Evolutionary conservation across 495 filamentous ascomycete species (phyloP).

Genomic region (Hyaloscypha finlandica): DNA sequence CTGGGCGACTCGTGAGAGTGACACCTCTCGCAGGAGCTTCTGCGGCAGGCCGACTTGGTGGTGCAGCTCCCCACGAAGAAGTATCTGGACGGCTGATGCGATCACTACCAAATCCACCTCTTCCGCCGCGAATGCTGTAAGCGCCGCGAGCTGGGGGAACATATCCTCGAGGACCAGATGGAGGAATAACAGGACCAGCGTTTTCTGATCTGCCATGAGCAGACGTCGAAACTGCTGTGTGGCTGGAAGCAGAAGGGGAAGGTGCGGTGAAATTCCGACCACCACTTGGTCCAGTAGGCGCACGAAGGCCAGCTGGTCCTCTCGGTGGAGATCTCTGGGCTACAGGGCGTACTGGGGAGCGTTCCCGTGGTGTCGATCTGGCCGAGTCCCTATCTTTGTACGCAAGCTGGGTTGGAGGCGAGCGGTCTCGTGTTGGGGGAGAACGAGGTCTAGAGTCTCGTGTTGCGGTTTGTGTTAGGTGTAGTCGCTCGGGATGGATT

Average conservation of each 20-base stretch:
- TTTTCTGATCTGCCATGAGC: constrained; percentile 25
- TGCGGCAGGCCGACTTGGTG: constrained; percentile 16
- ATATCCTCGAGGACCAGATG: constrained; percentile 33
- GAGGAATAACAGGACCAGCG: constrained; percentile 20
- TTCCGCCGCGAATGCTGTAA: constrained; percentile 15
- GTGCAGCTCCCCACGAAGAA: constrained; percentile 20
- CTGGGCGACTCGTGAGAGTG: constrained; percentile 14
- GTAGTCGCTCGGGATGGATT: constrained; percentile 23
- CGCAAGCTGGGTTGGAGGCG: constrained; percentile 14
- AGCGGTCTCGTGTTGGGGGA: constrained; percentile 27
- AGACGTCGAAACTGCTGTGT: constrained; percentile 9
- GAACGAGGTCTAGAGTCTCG: constrained; percentile 28
- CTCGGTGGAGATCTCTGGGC: constrained; percentile 32
- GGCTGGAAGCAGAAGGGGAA: not conserved
- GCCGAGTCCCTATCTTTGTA: constrained; percentile 26
- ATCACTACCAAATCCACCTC: constrained; percentile 12
- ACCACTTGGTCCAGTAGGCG: constrained; percentile 31
- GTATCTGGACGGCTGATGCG: constrained; percentile 20
- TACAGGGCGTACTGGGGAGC: constrained; percentile 26
- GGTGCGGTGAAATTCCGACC: constrained; percentile 31
- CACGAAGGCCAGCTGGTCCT: constrained; percentile 29
- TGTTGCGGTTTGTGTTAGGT: constrained; percentile 21
- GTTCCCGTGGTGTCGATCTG: constrained; percentile 29
- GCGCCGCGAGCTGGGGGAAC: constrained; percentile 22
- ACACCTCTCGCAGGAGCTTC: constrained; percentile 11